Base-by-base conservation (phyloP, 1,284 basidiomycete genomes). In the Neotropicomus parvogracilis region DNA sequence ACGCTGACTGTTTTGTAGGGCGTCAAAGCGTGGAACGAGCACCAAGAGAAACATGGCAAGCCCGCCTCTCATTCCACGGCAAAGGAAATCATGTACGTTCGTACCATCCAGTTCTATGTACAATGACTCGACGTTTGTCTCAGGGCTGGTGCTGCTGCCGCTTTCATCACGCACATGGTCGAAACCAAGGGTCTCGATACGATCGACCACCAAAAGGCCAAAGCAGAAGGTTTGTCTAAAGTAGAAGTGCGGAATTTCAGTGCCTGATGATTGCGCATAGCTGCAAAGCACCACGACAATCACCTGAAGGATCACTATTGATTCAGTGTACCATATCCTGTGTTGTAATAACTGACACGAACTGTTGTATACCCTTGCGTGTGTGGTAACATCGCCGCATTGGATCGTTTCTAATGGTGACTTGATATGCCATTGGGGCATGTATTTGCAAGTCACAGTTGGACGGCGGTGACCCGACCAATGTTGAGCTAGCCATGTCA, bases 181-280 rank as follows among this genome's bases (percentile, higher is more conserved):
- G 78, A 81, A 60, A 77, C 76, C 53, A 78, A 76, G 56, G 79
- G 80, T 7, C 73, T 78, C 52, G 72, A 75, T 55, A 60, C 59
- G 11, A 3, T 71, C 6, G 74, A 74, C 54, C 9, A 6, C 0
- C 1, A 19, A 11, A 69, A 66, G 59, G 71, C 69, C 19, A 71
- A 78, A 16, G 64, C 69, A 54, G 54, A 59, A n/a, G 54, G 49
- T 58, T 10, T 37, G 48, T 32, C 19, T 21, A 32, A 5, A 16
- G 0, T 17, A 12, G 0, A 12, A 9, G 2, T 8, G 14, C n/a
- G 17, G n/a, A 6, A 9, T 17, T 2, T 3, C 12, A 17, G 10
- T 0, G 3, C 10, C 47, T 62, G 21, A 59, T 38, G 10, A 31
- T n/a, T 1, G 14, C 0, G 8, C 19, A 9, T 20, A 60, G 59